Evolutionary conservation across 2,329 filamentous ascomycete genomes (phyloP).

Genomic region (Lasiodiplodia hormozganensis): DNA sequence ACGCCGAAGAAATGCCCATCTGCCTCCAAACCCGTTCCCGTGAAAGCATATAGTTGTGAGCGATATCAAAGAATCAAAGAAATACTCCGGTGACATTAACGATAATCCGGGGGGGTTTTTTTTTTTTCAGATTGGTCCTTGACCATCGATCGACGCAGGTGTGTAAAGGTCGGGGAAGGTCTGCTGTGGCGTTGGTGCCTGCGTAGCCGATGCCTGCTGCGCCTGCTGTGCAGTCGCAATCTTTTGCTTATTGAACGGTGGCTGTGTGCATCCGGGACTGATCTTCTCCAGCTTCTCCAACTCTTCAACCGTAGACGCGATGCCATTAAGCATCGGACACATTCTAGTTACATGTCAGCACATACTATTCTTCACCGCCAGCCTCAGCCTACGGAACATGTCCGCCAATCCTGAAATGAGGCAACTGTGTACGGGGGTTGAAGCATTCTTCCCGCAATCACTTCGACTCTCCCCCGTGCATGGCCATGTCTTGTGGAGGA

Average conservation of each 20-base stretch:
- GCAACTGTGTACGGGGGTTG: background rate
- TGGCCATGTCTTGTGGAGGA: background rate
- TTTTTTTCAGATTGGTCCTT: background rate
- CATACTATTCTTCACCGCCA: background rate
- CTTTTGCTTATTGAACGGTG: conserved; percentile 19
- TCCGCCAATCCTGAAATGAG: background rate
- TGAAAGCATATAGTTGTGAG: background rate
- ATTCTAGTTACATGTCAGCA: conserved; percentile 16
- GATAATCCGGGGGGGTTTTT: background rate
- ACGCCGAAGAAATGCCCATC: conserved; percentile 5
- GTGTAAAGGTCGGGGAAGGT: conserved; percentile 2
- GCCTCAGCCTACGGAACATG: background rate
- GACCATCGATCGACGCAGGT: conserved; percentile 3
- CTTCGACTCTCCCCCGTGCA: background rate
- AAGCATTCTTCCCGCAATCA: background rate
- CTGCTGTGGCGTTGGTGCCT: conserved; percentile 9
- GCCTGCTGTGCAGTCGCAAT: conserved; percentile 12
- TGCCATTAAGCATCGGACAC: conserved; percentile 30
- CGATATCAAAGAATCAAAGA: background rate
- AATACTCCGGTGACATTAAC: background rate
- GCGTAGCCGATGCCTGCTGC: conserved; percentile 7
- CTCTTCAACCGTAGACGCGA: conserved; percentile 20
- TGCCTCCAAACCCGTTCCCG: background rate
- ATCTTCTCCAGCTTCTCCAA: conserved; percentile 21
- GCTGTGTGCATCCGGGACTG: conserved; percentile 22